Evolutionary conservation across 2,329 filamentous ascomycete genomes (phyloP).

Genomic region (Ceratocystis cubensis): DNA sequence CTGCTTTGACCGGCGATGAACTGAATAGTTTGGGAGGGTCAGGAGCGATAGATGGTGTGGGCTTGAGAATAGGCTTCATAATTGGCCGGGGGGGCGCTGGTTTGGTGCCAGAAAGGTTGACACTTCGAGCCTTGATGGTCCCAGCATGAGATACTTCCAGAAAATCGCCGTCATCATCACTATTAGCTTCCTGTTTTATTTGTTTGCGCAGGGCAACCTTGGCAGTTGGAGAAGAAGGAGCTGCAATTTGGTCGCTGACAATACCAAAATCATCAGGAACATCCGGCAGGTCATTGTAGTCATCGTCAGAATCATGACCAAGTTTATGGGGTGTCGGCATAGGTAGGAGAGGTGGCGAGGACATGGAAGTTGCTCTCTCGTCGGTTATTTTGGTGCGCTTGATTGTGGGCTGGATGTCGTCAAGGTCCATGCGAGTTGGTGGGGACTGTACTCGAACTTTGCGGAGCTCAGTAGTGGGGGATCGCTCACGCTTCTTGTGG

Average conservation of each 20-base stretch:
- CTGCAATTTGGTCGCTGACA: constrained; percentile 58
- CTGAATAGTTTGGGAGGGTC: constrained; percentile 42
- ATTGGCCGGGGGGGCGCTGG: constrained; percentile 42
- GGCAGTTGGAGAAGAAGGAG: constrained; percentile 74
- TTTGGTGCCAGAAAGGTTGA: constrained; percentile 75
- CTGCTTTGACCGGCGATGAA: constrained; percentile 16
- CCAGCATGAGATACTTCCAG: constrained; percentile 78
- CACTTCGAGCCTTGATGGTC: constrained; percentile 52
- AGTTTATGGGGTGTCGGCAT: constrained; percentile 31
- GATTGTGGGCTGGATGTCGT: constrained; percentile 37
- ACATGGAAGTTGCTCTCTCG: constrained; percentile 31
- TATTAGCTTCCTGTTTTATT: constrained; percentile 44
- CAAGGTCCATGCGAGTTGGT: constrained; percentile 33
- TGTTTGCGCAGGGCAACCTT: constrained; percentile 63
- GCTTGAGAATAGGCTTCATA: constrained; percentile 50
- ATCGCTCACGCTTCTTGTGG: constrained; percentile 52
- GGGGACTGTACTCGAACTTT: constrained; percentile 74
- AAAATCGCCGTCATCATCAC: constrained; percentile 68
- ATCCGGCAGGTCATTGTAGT: constrained; percentile 43
- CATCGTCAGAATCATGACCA: constrained; percentile 38
- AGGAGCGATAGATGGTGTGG: constrained; percentile 41
- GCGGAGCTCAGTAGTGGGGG: constrained; percentile 52
- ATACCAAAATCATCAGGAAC: constrained; percentile 54
- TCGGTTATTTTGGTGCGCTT: constrained; percentile 47
- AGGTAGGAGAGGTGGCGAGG: constrained; percentile 31